Base-by-base conservation (phyloP, 2,329 filamentous ascomycete genomes). In the Lasiodiplodia sp. region DNA sequence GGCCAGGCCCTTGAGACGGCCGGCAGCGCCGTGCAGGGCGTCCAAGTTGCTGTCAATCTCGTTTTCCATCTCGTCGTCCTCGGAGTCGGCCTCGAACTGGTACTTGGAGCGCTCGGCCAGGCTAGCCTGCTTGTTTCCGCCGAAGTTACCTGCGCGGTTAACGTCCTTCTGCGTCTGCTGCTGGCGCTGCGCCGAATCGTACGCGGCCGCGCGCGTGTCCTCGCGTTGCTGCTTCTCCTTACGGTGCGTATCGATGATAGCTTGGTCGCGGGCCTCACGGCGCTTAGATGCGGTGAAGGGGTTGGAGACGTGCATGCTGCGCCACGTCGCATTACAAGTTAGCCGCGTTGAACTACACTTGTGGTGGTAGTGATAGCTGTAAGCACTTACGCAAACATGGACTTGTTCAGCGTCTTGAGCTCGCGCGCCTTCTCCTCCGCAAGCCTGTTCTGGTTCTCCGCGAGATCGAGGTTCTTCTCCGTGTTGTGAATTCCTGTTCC, bases 351-450 rank as follows among this genome's bases (percentile, higher is more conserved):
- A 66, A 34, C 52, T n/a, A 18, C 18, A 31, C 23, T 10, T 31
- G 25, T 85, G 84, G 31, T 16, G 55, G 40, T 6, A 53, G 34
- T 34, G n/a, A 4, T 31, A 11, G 62, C 10, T 47, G 44, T 8
- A 47, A 21, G 23, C 37, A 94, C 90, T 75, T 94, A 91, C 25
- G 92, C 92, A 76, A 97, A 97, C 93, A 97, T 97, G 83, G 91
- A 94, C 71, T 91, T 86, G 80, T 97, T 97, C 62, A 96, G 84
- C 0, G 88, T 92, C 83, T 95, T 95, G 47, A 97, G 83, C 76
- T 97, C 93, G 58, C 89, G 88, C 1, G 93, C 91, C 73, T 92
- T 92, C 72, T 94, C 92, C 73, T 94, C 90, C 4, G 92, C 93
- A 71, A 93, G 84, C 70, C 90, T 88, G 75, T 92, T 93, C 78